Conservation (phyloP, 352 stramenopile genomes). For the Phytophthora pseudosyringae region DNA sequence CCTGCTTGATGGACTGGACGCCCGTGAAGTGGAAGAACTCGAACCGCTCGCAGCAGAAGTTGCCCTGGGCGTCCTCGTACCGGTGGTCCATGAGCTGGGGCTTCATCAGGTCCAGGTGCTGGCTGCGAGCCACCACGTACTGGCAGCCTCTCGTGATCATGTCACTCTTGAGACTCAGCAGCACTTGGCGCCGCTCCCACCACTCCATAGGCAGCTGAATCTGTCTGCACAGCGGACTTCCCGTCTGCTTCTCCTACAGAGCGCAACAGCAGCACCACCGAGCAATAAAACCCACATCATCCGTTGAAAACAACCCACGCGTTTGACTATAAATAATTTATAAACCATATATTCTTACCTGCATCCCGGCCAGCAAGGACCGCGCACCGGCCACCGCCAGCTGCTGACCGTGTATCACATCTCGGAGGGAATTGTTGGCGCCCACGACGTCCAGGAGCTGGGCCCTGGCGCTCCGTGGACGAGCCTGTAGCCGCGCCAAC, state of each 20-base stretch:
- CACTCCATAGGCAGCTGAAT: slow-evolving; percentile 39
- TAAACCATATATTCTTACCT: slow-evolving; percentile 23
- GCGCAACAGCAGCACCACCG: background rate
- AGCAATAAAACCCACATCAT: slow-evolving; percentile 8
- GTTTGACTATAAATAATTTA: background rate
- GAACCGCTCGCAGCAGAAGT: slow-evolving; percentile 43
- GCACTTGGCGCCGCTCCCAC: slow-evolving; percentile 38
- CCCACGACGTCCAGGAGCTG: slow-evolving; percentile 26
- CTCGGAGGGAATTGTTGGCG: slow-evolving; percentile 34
- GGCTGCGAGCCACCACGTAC: slow-evolving; percentile 43
- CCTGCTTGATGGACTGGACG: slow-evolving; percentile 49
- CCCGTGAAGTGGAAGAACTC: slow-evolving; percentile 54
- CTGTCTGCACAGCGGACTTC: slow-evolving; percentile 34
- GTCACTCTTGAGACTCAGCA: slow-evolving; percentile 42
- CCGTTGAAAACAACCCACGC: background rate
- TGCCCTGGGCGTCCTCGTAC: slow-evolving; percentile 35
- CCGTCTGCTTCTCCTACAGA: slow-evolving; percentile 31
- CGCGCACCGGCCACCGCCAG: slow-evolving; percentile 14
- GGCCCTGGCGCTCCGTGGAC: slow-evolving; percentile 20
- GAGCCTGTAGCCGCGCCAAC: slow-evolving; percentile 26
- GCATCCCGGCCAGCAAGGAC: slow-evolving; percentile 30
- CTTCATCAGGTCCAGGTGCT: slow-evolving; percentile 44
- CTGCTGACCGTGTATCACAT: slow-evolving; percentile 33
- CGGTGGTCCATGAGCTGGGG: slow-evolving; percentile 35
- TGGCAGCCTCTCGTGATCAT: slow-evolving; percentile 48